phyloP scores from a whole-genome alignment of 345 rosid genomes.

The Salix brachista region DNA sequence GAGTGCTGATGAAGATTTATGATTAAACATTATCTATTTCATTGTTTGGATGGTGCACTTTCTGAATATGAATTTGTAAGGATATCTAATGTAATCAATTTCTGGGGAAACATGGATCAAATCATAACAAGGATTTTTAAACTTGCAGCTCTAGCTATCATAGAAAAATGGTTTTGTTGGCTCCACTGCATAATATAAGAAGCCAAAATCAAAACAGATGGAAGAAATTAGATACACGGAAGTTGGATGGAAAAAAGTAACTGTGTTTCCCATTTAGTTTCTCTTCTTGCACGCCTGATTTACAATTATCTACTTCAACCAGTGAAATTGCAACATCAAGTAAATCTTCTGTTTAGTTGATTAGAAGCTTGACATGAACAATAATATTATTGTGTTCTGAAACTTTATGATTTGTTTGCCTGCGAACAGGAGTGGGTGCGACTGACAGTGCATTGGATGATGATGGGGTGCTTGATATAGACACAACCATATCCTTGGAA shows the following conservation, averaged over 20 bases:
- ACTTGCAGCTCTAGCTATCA: background rate
- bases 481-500: conserved; percentile 73
- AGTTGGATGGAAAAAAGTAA: background rate
- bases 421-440: conserved; percentile 60
- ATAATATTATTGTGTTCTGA: background rate
- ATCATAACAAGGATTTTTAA: background rate
- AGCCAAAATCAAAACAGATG: background rate
- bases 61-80: background rate
- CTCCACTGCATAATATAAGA: background rate
- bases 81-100: background rate
- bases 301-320: background rate
- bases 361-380: background rate
- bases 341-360: background rate
- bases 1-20: background rate
- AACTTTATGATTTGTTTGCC: background rate
- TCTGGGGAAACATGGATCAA: background rate
- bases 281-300: background rate
- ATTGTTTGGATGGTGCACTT: background rate
- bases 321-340: background rate
- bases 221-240: background rate
- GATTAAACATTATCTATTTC: background rate
- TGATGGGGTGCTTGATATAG: conserved; percentile 75
- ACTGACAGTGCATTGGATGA: conserved; percentile 66
- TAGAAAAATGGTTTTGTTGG: background rate
- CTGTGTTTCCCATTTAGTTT: background rate